phyloP scores from a whole-genome alignment of 1,284 basidiomycete species.

The Malassezia sp. region DNA sequence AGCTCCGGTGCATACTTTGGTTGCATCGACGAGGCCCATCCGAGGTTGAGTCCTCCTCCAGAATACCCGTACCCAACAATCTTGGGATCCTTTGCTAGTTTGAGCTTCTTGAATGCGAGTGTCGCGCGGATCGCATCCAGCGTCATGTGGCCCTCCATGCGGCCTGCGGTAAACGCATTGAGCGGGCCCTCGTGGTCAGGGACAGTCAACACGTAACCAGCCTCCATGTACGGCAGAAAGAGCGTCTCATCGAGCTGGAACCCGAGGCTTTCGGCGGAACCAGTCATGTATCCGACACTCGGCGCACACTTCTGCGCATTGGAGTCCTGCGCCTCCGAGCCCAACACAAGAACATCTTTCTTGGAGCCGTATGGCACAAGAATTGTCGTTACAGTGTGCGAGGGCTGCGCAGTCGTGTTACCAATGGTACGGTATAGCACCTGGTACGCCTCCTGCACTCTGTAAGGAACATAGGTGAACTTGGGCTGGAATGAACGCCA shows the following conservation, averaged over 20 bases:
- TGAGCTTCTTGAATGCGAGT: constrained; percentile 21
- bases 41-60: constrained; percentile 30
- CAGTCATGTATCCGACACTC: not conserved
- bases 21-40: constrained; percentile 29
- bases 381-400: constrained; percentile 22
- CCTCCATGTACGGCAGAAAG: constrained; percentile 21
- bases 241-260: constrained; percentile 1
- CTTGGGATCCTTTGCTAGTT: constrained; percentile 17
- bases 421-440: constrained; percentile 20
- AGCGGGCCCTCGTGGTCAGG: constrained; percentile 33
- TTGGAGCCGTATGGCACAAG: constrained; percentile 21
- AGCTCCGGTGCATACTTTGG: constrained; percentile 25
- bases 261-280: not conserved
- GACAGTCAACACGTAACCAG: constrained; percentile 25
- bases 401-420: not conserved
- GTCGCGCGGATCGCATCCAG: constrained; percentile 30
- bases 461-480: not conserved
- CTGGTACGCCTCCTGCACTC: constrained; percentile 13
- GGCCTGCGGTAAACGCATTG: constrained; percentile 28
- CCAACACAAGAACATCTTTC: constrained; percentile 20
- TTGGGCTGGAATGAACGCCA: constrained; percentile 19
- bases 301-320: constrained; percentile 23
- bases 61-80: constrained; percentile 33
- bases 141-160: constrained; percentile 24
- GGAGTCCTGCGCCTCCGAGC: constrained; percentile 20